Percentiles rank a stretch among this genome's conserved stretches.
phyloP scores from a whole-genome alignment of 2,329 filamentous ascomycete genomes.

The Diaporthe australafricana region DNA sequence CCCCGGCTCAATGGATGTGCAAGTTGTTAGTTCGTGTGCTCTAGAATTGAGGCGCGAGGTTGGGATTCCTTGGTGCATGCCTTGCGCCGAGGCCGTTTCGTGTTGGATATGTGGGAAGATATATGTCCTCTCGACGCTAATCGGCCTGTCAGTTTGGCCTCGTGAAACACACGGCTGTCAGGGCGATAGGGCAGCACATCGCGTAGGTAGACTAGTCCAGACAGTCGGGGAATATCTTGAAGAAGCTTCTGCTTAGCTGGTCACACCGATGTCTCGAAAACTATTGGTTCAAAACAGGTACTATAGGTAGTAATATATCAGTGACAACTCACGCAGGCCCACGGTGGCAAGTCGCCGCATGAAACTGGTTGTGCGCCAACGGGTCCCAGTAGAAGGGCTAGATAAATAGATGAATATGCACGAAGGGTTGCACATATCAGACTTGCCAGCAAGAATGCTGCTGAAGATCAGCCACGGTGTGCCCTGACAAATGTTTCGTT shows the following conservation, averaged over 20 bases:
- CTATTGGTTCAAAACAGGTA: neutral
- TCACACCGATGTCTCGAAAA: neutral
- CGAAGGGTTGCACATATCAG: neutral
- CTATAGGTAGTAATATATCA: neutral
- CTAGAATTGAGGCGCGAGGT: too few species aligned
- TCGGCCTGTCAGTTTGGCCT: conserved; percentile 1
- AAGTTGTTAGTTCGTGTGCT: too few species aligned
- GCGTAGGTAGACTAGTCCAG: neutral
- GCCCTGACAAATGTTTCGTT: neutral
- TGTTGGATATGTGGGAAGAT: neutral
- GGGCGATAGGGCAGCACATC: neutral
- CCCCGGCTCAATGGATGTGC: neutral
- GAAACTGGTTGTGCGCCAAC: neutral
- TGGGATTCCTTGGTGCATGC: too few species aligned
- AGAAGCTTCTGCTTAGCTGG: neutral
- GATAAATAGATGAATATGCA: neutral
- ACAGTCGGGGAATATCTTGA: neutral
- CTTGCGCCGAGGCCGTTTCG: neutral
- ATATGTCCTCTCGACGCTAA: conserved; percentile 11
- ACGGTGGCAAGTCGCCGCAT: neutral
- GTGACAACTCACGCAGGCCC: neutral
- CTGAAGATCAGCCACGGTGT: neutral
- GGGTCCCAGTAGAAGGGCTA: neutral
- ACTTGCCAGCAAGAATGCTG: neutral
- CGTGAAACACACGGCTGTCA: neutral